These are phyloP conservation scores for Tricholoma matsutake DNA, from an alignment of 768 basidiomycete species.

Conservation along the genomic window DNA sequence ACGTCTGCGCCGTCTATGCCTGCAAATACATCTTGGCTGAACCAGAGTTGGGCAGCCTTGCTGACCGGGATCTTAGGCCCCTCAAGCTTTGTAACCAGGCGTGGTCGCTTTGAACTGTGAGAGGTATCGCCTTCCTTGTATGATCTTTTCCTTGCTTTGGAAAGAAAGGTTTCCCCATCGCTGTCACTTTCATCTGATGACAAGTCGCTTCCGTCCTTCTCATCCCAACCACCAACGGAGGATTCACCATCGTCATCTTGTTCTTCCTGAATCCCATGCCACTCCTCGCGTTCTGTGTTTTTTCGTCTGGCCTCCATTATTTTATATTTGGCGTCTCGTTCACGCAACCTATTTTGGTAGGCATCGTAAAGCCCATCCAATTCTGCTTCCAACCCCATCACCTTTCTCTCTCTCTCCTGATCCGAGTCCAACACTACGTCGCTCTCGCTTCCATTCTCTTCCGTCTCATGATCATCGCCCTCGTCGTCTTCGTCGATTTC, in stretches of 20 bases:
- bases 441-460: slow-evolving; percentile 19
- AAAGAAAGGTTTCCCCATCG: slow-evolving; percentile 27
- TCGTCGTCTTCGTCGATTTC: slow-evolving; percentile 38
- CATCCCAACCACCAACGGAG: slow-evolving; percentile 58
- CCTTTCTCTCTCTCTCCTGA: slow-evolving; percentile 65
- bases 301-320: slow-evolving; percentile 74
- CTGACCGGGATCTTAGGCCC: slow-evolving; percentile 35
- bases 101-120: slow-evolving; percentile 45
- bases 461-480: slow-evolving; percentile 26
- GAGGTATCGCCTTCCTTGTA: slow-evolving; percentile 25
- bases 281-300: slow-evolving; percentile 74
- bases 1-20: slow-evolving; percentile 46
- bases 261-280: slow-evolving; percentile 64
- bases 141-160: slow-evolving; percentile 42
- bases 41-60: slow-evolving; percentile 85
- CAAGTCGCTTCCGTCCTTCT: slow-evolving; percentile 53
- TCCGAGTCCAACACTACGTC: slow-evolving; percentile 55
- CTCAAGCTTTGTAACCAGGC: slow-evolving; percentile 49
- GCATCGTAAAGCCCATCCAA: slow-evolving; percentile 86
- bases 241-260: slow-evolving; percentile 39
- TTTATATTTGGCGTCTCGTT: slow-evolving; percentile 85
- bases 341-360: slow-evolving; percentile 76
- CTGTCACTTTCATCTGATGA: slow-evolving; percentile 16
- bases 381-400: slow-evolving; percentile 72
- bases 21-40: slow-evolving; percentile 88